Evolutionary conservation across 805 yeast species (phyloP), one percentile per base, ranked within the genome.

Genomic region (Starmerella stigmatis): DNA sequence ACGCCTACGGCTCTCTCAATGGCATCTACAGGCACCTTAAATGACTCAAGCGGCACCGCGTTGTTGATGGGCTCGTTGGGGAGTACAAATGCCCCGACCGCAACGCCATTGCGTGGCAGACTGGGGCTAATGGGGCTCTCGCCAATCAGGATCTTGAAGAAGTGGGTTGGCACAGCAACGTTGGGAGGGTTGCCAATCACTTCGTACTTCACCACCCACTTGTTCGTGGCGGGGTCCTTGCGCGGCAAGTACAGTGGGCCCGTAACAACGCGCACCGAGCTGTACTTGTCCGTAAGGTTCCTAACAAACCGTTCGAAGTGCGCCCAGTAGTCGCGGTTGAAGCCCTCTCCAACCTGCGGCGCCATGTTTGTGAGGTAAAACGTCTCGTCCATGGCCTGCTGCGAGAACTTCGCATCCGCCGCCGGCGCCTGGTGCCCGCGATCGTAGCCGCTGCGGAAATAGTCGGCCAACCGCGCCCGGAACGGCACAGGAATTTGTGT

Each of bases 371-470:
- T 80, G 56, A 92, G 67, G 52, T 69, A 76, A 59, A 92, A 92
- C 0, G 98, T 92, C 62, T 89, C 94, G 64, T 92, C 81, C 97
- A 92, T 89, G 16, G 96, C 96, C 16, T 61, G 55, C 64, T 92
- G 98, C 26, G 78, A 76, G 65, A 77, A 92, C 60, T 85, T 86
- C 21, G 97, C 96, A 62, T 92, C 83, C 0, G 97, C 97, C 5
- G 98, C 98, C 3, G 98, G 96, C 0, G 95, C 96, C 57, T 84
- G 86, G 64, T 92, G 98, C 5, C 98, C 98, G 53, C 97, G 69
- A 63, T 92, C 98, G 64, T 85, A 92, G 1, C 98, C 98, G 26
- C 92, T 79, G 56, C 97, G 74, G 70, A 89, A 92, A 62, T 82
- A 92, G 64, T 92, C 97, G 49, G 78, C 72, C 45, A 92, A 68